A percentile compares a stretch with the other conserved stretches of the same genome.
phyloP scores from a whole-genome alignment of 2,329 filamentous ascomycete species.

The Cadophora malorum region DNA sequence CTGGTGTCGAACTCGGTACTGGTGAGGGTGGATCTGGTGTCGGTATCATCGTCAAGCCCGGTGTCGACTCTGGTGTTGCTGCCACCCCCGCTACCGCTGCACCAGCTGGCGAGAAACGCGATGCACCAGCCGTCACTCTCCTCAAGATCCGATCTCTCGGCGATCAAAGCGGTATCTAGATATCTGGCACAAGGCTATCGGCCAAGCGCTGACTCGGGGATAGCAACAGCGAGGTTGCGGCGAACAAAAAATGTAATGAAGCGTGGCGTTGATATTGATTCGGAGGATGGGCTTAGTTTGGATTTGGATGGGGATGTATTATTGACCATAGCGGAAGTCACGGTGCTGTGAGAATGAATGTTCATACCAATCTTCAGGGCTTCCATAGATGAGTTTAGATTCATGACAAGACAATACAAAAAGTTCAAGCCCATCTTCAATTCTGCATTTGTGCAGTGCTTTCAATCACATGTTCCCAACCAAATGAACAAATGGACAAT shows the following conservation, averaged over 20 bases:
- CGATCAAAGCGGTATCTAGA: not conserved
- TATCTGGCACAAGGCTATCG: not conserved
- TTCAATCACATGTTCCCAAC: too few relatives aligned
- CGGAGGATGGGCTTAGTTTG: conserved; percentile 20
- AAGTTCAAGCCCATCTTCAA: conserved; percentile 6
- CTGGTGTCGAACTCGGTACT: conserved; percentile 57
- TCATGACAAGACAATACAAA: conserved; percentile 12
- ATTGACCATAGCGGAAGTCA: conserved; percentile 23
- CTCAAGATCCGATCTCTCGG: not conserved
- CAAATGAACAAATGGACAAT: too few relatives aligned
- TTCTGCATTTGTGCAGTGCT: too few relatives aligned
- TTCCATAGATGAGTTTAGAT: conserved; percentile 20
- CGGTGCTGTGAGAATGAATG: conserved; percentile 9
- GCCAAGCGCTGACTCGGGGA: not conserved
- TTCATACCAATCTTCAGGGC: not conserved
- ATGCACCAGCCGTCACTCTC: conserved; percentile 2
- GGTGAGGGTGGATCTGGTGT: conserved; percentile 50
- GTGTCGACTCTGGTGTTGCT: conserved; percentile 16
- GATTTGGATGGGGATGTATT: conserved; percentile 22
- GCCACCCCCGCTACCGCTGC: conserved; percentile 16
- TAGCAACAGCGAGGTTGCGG: conserved; percentile 18
- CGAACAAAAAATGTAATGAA: conserved; percentile 1
- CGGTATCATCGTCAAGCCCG: conserved; percentile 35
- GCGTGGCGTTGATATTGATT: conserved; percentile 16
- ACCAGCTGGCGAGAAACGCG: conserved; percentile 17